Evolutionary conservation across 495 filamentous ascomycete species (phyloP), one percentile per base, ranked within the genome.

Genomic region (Neurospora cerealis): DNA sequence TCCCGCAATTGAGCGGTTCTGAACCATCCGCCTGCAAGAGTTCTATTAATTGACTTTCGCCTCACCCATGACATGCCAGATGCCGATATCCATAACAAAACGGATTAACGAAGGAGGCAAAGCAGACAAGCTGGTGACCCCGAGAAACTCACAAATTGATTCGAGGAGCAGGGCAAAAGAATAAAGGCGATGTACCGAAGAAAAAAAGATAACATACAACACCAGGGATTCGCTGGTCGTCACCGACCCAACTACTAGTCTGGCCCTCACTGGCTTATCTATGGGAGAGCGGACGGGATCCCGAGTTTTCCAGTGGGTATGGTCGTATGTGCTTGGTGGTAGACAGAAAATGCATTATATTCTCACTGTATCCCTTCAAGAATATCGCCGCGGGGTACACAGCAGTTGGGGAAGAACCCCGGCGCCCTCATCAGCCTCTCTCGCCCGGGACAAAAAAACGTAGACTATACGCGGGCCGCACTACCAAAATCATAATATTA

Each of bases 191-290:
- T 34, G 32, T 34, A 3, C 32, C 2, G 7, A 4, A 9, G 19
- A 75, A 75, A 80, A 77, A 74, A 79, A 80, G 75, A 82, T 32
- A 34, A 34, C 80, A 81, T 84, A 83, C 81, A 83, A 81, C 83
- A 84, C 81, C 79, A 75, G 77, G 81, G 78, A 83, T 83, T 83
- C 83, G 69, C 77, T 78, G 74, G 74, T 80, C 73, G 80, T 80
- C 75, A 81, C 78, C 82, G 78, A 84, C 82, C 83, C 81, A 81
- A 83, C 80, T 85, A 84, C 83, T 85, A 77, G 74, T 82, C 39
- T 40, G 39, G 13, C 39, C 39, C 13, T 41, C 39, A 44, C 7
- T 44, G 42, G 19, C 42, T 44, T 44, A 44, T 44, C 42, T 44
- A 44, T 44, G 42, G 42, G 42, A 44, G 42, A 44, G 42, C 42